phyloP scores from a whole-genome alignment of 257 asterid genomes.

The Salvia rosmarinus region DNA sequence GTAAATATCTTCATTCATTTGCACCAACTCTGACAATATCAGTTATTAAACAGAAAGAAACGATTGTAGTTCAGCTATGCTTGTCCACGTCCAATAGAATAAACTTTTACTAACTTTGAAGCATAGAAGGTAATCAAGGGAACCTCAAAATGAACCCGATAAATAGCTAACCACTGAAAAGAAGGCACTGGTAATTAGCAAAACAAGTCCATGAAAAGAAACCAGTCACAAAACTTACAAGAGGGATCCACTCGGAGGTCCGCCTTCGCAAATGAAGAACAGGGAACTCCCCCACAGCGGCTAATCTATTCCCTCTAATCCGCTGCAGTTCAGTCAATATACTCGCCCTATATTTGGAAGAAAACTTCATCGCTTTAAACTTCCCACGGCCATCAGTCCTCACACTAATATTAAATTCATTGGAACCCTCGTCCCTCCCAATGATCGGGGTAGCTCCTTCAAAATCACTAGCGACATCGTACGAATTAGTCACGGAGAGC shows the following conservation, averaged over 20 bases:
- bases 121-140: constrained; percentile 12
- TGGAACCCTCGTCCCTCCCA: constrained; percentile 79
- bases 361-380: constrained; percentile 78
- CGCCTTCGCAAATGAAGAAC: constrained; percentile 84
- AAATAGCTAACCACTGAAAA: constrained; percentile 7
- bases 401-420: constrained; percentile 79
- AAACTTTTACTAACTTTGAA: constrained; percentile 4
- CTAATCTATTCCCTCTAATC: constrained; percentile 76
- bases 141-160: constrained; percentile 8
- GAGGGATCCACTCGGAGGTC: constrained; percentile 82
- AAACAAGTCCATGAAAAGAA: constrained; percentile 21
- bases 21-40: background rate
- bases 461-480: constrained; percentile 76
- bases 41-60: constrained; percentile 20
- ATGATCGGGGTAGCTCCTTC: constrained; percentile 87
- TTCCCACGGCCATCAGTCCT: constrained; percentile 96
- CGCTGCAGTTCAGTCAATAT: constrained; percentile 90
- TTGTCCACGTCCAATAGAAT: constrained; percentile 26
- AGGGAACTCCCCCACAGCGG: constrained; percentile 69
- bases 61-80: constrained; percentile 1
- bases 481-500: constrained; percentile 79
- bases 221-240: constrained; percentile 53
- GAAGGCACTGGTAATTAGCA: background rate
- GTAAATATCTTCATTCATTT: background rate
- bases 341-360: constrained; percentile 80